Base-by-base conservation (phyloP, 140 eudicot genomes). In the Anethum foeniculum region DNA sequence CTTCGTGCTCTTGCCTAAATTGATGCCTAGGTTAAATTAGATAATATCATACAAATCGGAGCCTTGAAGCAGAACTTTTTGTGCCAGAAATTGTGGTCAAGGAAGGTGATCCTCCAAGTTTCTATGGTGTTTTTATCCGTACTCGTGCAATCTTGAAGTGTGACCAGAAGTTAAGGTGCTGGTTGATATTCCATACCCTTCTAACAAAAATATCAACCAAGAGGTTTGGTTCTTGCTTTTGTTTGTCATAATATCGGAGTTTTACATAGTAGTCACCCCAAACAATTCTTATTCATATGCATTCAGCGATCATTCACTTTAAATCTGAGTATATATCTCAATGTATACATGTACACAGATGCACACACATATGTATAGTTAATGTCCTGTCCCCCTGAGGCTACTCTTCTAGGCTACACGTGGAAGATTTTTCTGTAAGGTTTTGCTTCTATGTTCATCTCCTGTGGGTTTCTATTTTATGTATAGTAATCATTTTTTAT, bases 91-190 rank as follows among this genome's bases (percentile, higher is more conserved):
- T 94, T 76, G 93, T 86, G 73, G 89, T 85, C 68, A 86, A 78
- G 75, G 98, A 92, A 94, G 98, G 98, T 75, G 98, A 97, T 39
- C 92, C 95, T 8, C 90, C 96, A 76, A 88, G 82, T 86, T 94
- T 94, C 77, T 97, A 93, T 67, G 98, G 85, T 49, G 94, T 94
- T 80, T 94, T 92, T 54, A 94, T n/a, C 39, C 94, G 97, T 54
- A 97, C 98, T 56, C 98, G 96, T 38, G 98, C 96, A 71, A 90
- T 94, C 75, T 94, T 83, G 96, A 94, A 39, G 98, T 89, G 77
- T 96, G 97, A 76, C 94, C 98, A n/a, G 91, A 81, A 77, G 97
- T 94, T 80, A 91, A 92, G 84, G 95, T 94, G 58, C 82, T 92
- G 81, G 98, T 97, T 46, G 88, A 94, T 78, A 78, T 92, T 80